Evolutionary conservation across 108 stramenopile genomes (phyloP), one percentile per base, ranked within the genome.

Genomic region (Skeletonema potamos): DNA sequence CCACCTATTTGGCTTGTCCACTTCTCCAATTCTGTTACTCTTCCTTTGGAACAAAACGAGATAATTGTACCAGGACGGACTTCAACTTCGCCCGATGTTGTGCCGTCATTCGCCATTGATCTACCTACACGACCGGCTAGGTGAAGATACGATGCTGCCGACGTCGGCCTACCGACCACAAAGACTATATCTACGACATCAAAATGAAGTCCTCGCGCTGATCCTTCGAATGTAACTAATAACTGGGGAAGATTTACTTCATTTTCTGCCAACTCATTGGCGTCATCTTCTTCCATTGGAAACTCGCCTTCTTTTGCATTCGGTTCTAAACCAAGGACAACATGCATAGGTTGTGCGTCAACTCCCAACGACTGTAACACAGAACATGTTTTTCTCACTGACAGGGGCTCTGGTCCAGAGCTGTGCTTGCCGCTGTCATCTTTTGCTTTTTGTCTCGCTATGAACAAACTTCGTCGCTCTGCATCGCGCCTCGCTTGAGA

Each of bases 71-170:
- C 86, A 0, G 84, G 84, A 17, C 59, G 51, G 28, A 83, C 41
- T n/a, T 82, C 78, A 22, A 82, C 82, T 27, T 71, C 41, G 18
- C 72, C 63, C 3, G 17, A 66, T 30, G 29, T 36, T 43, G 26
- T 17, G n/a, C 28, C 68, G 2, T 10, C 37, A 20, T 62, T 18
- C 2, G 85, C 37, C 27, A 77, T 63, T 30, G 81, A 71, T 30
- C 90, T 81, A 8, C 90, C 90, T 2, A 89, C 87, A 15, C 90
- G 81, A 10, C 90, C 90, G 2, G 90, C 83, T n/a, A 91, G 64
- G 65, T 91, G 90, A 26, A 89, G 82, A 58, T 91, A 91, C 20
- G 88, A 89, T 28, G 88, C 87, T 30, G 84, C 83, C 1, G 85
- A 82, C 36, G 69, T 60, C 0, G 90, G 87, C 13, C 70, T 61